Conservation (phyloP, 1,284 basidiomycete genomes). For the Cryptococcus amylolentus region DNA sequence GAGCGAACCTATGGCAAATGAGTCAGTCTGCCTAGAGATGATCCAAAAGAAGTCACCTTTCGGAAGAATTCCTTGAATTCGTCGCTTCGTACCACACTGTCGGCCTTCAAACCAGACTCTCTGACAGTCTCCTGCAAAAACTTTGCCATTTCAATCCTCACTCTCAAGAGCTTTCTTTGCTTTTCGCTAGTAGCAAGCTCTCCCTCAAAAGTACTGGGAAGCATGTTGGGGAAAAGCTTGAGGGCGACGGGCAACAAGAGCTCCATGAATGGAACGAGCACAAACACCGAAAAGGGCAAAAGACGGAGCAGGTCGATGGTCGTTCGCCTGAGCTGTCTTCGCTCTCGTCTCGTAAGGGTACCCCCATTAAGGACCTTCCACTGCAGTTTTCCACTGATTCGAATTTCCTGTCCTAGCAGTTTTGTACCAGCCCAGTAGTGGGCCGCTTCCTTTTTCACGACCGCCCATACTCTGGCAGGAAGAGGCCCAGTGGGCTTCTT, state of each 20-base stretch:
- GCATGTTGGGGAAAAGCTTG: constrained; percentile 98
- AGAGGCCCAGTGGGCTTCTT: constrained; percentile 39
- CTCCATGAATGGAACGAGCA: constrained; percentile 98
- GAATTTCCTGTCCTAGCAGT: constrained; percentile 88
- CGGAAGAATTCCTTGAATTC: constrained; percentile 99
- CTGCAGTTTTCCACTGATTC: constrained; percentile 81
- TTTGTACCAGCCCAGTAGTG: constrained; percentile 99
- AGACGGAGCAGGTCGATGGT: constrained; percentile 88
- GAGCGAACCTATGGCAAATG: constrained; percentile 66
- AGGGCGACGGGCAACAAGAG: constrained; percentile 93
- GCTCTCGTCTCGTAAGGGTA: constrained; percentile 83
- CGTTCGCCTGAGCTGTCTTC: constrained; percentile 85
- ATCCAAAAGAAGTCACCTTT: constrained; percentile 58
- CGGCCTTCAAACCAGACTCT: constrained; percentile 88
- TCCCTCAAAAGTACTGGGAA: constrained; percentile 97
- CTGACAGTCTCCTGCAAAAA: constrained; percentile 96
- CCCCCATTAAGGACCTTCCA: constrained; percentile 92
- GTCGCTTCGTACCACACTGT: constrained; percentile 85
- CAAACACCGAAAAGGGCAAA: constrained; percentile 90
- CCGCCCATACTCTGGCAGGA: constrained; percentile 63
- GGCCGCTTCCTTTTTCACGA: constrained; percentile 89
- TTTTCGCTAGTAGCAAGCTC: constrained; percentile 96
- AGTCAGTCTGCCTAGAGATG: not conserved
- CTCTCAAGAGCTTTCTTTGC: constrained; percentile 88
- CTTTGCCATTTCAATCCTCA: constrained; percentile 97